phyloP scores from a whole-genome alignment of 495 filamentous ascomycete species.

The Neurospora africana region DNA sequence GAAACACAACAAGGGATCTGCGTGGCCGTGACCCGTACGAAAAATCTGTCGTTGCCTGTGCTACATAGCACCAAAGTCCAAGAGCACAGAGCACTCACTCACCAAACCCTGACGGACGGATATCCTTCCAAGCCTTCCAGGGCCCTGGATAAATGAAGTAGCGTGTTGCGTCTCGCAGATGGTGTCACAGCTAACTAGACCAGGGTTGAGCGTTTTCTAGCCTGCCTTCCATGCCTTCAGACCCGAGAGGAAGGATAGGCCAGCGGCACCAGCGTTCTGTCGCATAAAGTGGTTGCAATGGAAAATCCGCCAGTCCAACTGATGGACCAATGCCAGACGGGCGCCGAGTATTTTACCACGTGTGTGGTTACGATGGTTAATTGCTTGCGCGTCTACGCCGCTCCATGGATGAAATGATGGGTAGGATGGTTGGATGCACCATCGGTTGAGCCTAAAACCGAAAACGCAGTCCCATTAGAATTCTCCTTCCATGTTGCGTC shows the following conservation, averaged over 20 bases:
- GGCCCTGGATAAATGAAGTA: background rate
- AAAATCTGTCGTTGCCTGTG: background rate
- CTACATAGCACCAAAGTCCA: background rate
- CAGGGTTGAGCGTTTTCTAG: background rate
- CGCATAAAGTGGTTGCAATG: background rate
- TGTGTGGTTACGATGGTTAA: background rate
- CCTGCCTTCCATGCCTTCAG: background rate
- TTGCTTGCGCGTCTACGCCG: background rate
- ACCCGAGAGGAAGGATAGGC: background rate
- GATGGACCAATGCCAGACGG: background rate
- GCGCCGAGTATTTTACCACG: background rate
- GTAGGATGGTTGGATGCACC: background rate
- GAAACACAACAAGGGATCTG: background rate
- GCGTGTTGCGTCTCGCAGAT: background rate
- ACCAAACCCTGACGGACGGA: background rate
- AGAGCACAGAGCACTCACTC: background rate
- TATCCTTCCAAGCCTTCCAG: background rate
- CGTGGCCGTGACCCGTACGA: background rate
- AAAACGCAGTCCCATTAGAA: background rate
- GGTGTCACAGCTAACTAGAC: background rate
- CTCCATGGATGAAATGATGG: background rate
- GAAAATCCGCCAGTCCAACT: background rate
- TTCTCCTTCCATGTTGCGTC: background rate
- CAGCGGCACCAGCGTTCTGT: background rate
- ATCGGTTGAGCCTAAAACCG: background rate